These are phyloP conservation scores for Aspergillus novoparasiticus DNA, from an alignment of 2,329 filamentous ascomycete genomes.

Conservation along the genomic window DNA sequence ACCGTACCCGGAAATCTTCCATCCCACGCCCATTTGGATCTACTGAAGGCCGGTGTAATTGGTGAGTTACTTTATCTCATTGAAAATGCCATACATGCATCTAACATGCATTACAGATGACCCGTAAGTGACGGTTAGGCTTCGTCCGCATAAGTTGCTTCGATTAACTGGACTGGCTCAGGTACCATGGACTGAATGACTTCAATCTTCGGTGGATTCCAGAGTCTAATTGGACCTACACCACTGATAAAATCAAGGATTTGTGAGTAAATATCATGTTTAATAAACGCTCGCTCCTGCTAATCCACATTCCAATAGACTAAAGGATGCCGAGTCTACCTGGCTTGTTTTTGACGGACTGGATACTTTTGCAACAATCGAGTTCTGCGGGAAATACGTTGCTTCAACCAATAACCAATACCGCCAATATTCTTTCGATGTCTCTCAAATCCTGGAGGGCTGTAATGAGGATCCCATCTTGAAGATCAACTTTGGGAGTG, in stretches of 20 bases:
- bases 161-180: conserved; percentile 7
- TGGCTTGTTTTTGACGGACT: conserved; percentile 65
- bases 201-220: conserved; percentile 63
- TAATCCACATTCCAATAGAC: conserved; percentile 14
- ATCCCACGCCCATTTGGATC: conserved; percentile 62
- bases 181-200: conserved; percentile 60
- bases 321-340: conserved; percentile 42
- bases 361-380: conserved; percentile 62
- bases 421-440: conserved; percentile 62
- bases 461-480: conserved; percentile 48
- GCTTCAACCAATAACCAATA: conserved; percentile 65
- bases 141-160: too few species aligned
- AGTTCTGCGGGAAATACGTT: conserved; percentile 57
- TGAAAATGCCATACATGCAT: neutral
- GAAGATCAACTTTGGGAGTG: conserved; percentile 60
- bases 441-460: conserved; percentile 49
- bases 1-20: conserved; percentile 59
- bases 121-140: conserved; percentile 29
- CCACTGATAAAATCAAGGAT: conserved; percentile 47
- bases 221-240: conserved; percentile 64
- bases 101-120: conserved; percentile 28
- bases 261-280: conserved; percentile 35
- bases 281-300: too few species aligned
- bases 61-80: conserved; percentile 41
- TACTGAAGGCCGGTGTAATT: conserved; percentile 57